Conservation (phyloP, 108 stramenopile genomes). For the Fistulifera pelliculosa region DNA sequence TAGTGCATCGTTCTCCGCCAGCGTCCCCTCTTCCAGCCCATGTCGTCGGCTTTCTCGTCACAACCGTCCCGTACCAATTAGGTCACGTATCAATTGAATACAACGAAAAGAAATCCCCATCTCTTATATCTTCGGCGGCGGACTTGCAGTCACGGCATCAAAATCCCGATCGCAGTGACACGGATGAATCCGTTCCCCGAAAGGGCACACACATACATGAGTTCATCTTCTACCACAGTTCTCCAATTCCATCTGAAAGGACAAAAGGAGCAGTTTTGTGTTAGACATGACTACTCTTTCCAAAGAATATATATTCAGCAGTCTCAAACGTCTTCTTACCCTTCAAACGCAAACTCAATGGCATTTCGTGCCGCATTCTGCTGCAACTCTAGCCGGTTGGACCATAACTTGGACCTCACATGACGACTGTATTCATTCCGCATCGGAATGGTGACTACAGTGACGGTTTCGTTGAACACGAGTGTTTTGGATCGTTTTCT, state of each 20-base stretch:
- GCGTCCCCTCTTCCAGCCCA: too few relatives aligned
- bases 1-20: too few relatives aligned
- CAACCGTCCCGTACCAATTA: too few relatives aligned
- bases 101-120: too few relatives aligned
- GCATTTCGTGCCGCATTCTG: conserved; percentile 58
- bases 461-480: conserved; percentile 39
- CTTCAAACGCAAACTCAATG: conserved; percentile 65
- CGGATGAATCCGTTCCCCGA: conserved; percentile 62
- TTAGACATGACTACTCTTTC: background rate
- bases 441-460: conserved; percentile 64
- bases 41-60: too few relatives aligned
- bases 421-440: conserved; percentile 55
- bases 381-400: conserved; percentile 43
- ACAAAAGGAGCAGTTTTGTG: background rate
- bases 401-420: conserved; percentile 48
- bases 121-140: too few relatives aligned
- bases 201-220: conserved; percentile 38
- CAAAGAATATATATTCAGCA: background rate
- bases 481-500: conserved; percentile 9
- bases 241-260: conserved; percentile 54
- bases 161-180: conserved; percentile 31
- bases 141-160: too few relatives aligned
- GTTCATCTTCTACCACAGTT: conserved; percentile 56
- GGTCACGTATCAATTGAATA: too few relatives aligned
- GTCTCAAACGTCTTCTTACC: conserved; percentile 13